phyloP scores from a whole-genome alignment of 345 rosid genomes.

The Dipteronia dyeriana region DNA sequence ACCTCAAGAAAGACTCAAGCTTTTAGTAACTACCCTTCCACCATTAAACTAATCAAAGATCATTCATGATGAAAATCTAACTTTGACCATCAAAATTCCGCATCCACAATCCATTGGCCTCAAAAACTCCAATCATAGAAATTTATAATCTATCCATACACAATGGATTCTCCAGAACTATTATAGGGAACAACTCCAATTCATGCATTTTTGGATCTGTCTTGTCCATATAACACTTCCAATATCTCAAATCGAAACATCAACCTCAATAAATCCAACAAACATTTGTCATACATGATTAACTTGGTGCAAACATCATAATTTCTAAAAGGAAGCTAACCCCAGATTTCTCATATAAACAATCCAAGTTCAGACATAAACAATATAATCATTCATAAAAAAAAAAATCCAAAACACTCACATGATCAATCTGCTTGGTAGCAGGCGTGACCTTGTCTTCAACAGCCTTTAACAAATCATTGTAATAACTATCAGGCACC shows the following conservation, averaged over 20 bases:
- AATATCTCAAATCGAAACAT: not conserved
- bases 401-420: constrained; percentile 43
- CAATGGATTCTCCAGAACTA: not conserved
- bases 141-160: not conserved
- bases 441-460: constrained; percentile 96
- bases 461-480: constrained; percentile 84
- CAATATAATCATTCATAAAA: not conserved
- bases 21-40: not conserved
- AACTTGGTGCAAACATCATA: not conserved
- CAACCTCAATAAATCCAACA: constrained; percentile 1
- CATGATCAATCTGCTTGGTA: constrained; percentile 96
- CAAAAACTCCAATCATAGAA: not conserved
- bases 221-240: not conserved
- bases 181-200: not conserved
- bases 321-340: not conserved
- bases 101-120: not conserved
- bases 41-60: not conserved
- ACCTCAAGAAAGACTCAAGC: not conserved
- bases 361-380: not conserved
- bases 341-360: not conserved
- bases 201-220: constrained; percentile 14
- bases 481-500: constrained; percentile 93
- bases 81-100: constrained; percentile 4
- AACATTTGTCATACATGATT: not conserved
- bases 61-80: not conserved